These are phyloP conservation scores for Mycena haematopus DNA, from an alignment of 768 basidiomycete genomes.

Conservation along the genomic window DNA sequence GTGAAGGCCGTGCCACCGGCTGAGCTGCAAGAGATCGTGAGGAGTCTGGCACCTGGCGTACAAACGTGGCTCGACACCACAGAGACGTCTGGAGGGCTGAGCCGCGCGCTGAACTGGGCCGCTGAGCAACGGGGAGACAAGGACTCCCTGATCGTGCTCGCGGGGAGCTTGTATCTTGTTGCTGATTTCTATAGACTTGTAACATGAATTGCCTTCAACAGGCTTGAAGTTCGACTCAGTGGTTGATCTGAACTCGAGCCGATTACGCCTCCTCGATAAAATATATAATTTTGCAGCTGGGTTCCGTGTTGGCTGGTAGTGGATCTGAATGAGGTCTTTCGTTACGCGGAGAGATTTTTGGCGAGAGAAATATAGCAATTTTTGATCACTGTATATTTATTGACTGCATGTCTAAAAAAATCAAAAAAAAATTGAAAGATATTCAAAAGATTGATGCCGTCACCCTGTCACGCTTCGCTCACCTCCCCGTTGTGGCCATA, in stretches of 20 bases:
- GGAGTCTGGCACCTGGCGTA: conserved; percentile 48
- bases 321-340: no score
- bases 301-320: no score
- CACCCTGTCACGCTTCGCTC: conserved; percentile 7
- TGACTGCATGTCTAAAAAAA: no score
- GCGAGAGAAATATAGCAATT: no score
- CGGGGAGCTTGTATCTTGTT: conserved; percentile 94
- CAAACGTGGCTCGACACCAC: conserved; percentile 52
- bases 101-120: conserved; percentile 52
- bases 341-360: no score
- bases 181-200: conserved; percentile 84
- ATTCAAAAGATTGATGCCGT: no score
- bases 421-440: no score
- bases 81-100: conserved; percentile 37
- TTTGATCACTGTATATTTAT: no score
- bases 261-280: no score
- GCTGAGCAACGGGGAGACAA: conserved; percentile 49
- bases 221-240: no score
- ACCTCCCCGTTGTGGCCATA: not conserved
- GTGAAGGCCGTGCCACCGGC: conserved; percentile 65
- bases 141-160: conserved; percentile 68
- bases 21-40: conserved; percentile 56
- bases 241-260: no score
- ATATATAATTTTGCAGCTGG: no score
- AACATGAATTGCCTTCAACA: not conserved